A percentile compares a stretch with the other conserved stretches of the same genome.
phyloP scores from a whole-genome alignment of 2,329 filamentous ascomycete species.

The Trichoderma koningiopsis region DNA sequence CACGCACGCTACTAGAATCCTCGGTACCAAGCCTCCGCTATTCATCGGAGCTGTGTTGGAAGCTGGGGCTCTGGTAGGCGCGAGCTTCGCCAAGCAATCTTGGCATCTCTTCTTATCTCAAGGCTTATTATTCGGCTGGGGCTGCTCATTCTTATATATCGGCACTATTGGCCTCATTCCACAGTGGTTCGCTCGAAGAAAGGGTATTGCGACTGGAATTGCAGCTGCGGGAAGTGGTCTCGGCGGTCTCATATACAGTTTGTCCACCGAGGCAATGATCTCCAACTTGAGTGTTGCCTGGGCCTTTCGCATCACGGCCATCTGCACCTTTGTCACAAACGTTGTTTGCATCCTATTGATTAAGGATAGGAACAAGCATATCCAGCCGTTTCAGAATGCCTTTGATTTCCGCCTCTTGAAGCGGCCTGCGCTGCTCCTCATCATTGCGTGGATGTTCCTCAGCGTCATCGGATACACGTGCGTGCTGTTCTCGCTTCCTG shows the following conservation, averaged over 20 bases:
- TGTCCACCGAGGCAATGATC: slow-evolving; percentile 51
- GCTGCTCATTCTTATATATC: slow-evolving; percentile 63
- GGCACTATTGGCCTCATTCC: slow-evolving; percentile 57
- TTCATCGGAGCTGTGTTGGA: slow-evolving; percentile 57
- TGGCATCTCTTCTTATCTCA: slow-evolving; percentile 65
- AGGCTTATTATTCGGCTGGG: slow-evolving; percentile 61
- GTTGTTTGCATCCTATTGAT: slow-evolving; percentile 59
- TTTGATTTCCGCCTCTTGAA: slow-evolving; percentile 33
- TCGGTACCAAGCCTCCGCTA: slow-evolving; percentile 44
- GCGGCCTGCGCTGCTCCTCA: slow-evolving; percentile 56
- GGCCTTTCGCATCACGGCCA: slow-evolving; percentile 54
- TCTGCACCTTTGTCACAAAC: slow-evolving; percentile 58
- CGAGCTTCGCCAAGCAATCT: slow-evolving; percentile 54
- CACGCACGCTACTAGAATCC: slow-evolving; percentile 32
- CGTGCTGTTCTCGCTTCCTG: slow-evolving; percentile 64
- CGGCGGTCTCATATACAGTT: slow-evolving; percentile 33
- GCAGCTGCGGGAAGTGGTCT: slow-evolving; percentile 54
- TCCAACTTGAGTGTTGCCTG: slow-evolving; percentile 53
- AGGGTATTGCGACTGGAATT: slow-evolving; percentile 61
- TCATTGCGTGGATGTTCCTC: slow-evolving; percentile 62
- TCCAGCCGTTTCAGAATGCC: background rate
- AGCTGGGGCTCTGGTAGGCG: slow-evolving; percentile 52
- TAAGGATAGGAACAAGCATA: slow-evolving; percentile 46
- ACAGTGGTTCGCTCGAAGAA: slow-evolving; percentile 61
- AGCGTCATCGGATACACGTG: slow-evolving; percentile 68